phyloP scores from a whole-genome alignment of 2,329 filamentous ascomycete genomes.

The Phaeosphaeriaceae sp. region DNA sequence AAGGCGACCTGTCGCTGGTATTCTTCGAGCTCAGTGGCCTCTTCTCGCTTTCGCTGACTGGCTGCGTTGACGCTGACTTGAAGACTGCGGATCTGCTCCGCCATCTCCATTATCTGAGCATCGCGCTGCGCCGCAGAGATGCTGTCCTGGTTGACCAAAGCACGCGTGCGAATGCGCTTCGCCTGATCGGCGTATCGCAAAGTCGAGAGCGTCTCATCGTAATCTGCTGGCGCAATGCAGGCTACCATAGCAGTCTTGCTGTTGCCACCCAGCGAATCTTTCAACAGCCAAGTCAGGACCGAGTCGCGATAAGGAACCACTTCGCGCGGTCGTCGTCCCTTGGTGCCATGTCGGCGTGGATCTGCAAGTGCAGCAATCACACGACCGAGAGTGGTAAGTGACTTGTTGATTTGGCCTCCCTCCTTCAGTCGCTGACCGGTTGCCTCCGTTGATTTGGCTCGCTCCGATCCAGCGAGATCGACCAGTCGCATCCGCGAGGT shows the following conservation, averaged over 20 bases:
- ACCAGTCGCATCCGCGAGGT: conserved; percentile 93
- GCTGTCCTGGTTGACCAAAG: conserved; percentile 94
- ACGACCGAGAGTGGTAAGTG: conserved; percentile 89
- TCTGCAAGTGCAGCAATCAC: conserved; percentile 91
- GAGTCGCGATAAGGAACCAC: conserved; percentile 94
- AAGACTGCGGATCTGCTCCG: conserved; percentile 86
- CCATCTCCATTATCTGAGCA: conserved; percentile 92
- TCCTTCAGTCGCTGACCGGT: conserved; percentile 90
- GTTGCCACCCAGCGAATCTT: conserved; percentile 95
- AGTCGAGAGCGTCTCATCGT: conserved; percentile 95
- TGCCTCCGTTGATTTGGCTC: conserved; percentile 93
- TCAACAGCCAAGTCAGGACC: conserved; percentile 82
- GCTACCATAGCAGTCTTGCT: conserved; percentile 99
- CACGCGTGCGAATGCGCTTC: conserved; percentile 93
- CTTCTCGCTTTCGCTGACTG: conserved; percentile 74
- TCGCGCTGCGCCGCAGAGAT: conserved; percentile 92
- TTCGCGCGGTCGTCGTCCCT: conserved; percentile 58
- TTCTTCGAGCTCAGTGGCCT: conserved; percentile 86
- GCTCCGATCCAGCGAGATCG: conserved; percentile 92
- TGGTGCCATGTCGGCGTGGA: conserved; percentile 61
- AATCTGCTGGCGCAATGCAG: conserved; percentile 93
- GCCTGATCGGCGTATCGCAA: conserved; percentile 97
- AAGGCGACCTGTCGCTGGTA: conserved; percentile 89
- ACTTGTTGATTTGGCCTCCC: conserved; percentile 99
- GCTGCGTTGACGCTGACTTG: conserved; percentile 73